phyloP scores from a whole-genome alignment of 208 protist species.

The Crithidia thermophila region DNA sequence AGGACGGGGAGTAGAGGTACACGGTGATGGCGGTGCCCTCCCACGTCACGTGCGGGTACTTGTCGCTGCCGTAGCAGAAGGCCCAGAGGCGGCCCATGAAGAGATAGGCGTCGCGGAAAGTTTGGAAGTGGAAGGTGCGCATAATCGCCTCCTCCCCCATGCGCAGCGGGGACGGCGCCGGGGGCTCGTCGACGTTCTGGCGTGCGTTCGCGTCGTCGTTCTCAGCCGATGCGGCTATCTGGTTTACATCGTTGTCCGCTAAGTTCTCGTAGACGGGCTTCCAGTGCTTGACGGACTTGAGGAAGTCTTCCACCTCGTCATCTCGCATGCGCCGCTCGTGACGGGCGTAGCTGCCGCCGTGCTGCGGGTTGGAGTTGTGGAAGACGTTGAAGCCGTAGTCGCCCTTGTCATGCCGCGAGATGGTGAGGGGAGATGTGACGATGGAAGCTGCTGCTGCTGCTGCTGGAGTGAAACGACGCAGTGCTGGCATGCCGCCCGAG shows the following conservation, averaged over 20 bases:
- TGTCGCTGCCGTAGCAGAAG: slow-evolving; percentile 86
- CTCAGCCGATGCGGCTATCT: background rate
- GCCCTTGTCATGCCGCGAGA: slow-evolving; percentile 36
- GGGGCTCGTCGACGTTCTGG: slow-evolving; percentile 12
- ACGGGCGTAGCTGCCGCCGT: slow-evolving; percentile 79
- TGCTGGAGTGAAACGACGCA: background rate
- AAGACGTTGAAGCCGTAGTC: slow-evolving; percentile 88
- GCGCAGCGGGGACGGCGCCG: slow-evolving; percentile 20
- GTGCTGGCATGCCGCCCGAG: background rate
- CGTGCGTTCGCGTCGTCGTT: background rate
- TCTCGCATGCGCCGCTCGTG: slow-evolving; percentile 86
- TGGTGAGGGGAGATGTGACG: background rate
- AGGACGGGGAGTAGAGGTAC: slow-evolving; percentile 84
- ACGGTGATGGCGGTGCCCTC: slow-evolving; percentile 61
- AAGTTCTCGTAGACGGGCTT: slow-evolving; percentile 43
- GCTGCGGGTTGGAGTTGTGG: slow-evolving; percentile 88
- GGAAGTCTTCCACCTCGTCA: slow-evolving; percentile 88
- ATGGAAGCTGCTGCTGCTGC: background rate
- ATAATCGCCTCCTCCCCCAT: slow-evolving; percentile 76
- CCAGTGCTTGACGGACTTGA: slow-evolving; percentile 83
- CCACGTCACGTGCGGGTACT: slow-evolving; percentile 79
- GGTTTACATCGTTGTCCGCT: background rate
- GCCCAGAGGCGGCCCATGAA: slow-evolving; percentile 87
- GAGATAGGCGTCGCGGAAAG: slow-evolving; percentile 71
- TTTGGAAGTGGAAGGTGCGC: slow-evolving; percentile 64